These are phyloP conservation scores for Fusarium sp. DNA, from an alignment of 2,329 filamentous ascomycete genomes.

Conservation along the genomic window DNA sequence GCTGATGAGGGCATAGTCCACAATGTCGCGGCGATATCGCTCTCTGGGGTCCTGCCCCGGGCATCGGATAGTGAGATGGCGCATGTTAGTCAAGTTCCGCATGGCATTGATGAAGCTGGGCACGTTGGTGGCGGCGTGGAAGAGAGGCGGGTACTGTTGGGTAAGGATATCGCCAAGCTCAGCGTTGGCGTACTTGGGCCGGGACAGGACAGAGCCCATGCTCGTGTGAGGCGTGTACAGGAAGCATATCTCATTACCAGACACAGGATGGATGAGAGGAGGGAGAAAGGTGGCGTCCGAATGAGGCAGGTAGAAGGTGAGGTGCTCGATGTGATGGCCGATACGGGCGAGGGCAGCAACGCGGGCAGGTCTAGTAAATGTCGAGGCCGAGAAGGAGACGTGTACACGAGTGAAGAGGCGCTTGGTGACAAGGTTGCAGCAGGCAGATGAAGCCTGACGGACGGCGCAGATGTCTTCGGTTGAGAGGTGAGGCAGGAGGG, in stretches of 20 bases:
- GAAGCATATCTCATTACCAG: constrained; percentile 82
- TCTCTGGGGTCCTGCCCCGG: constrained; percentile 77
- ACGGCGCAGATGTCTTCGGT: constrained; percentile 68
- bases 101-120: constrained; percentile 84
- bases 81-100: constrained; percentile 74
- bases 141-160: constrained; percentile 88
- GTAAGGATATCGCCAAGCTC: constrained; percentile 85
- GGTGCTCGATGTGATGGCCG: constrained; percentile 80
- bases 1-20: constrained; percentile 91
- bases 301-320: constrained; percentile 84
- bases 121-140: constrained; percentile 90
- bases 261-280: constrained; percentile 82
- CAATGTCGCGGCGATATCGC: constrained; percentile 79
- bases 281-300: constrained; percentile 83
- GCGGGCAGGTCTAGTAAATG: constrained; percentile 79
- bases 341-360: constrained; percentile 81
- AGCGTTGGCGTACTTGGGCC: constrained; percentile 82
- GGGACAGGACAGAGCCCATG: constrained; percentile 68
- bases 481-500: constrained; percentile 62
- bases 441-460: constrained; percentile 76
- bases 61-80: constrained; percentile 81
- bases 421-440: constrained; percentile 76
- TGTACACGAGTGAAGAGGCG: constrained; percentile 76
- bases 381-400: constrained; percentile 77
- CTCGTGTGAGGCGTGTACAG: constrained; percentile 83